A percentile compares a stretch with the other conserved stretches of the same genome.
Evolutionary conservation across 192 early-diverging fungal genomes (phyloP).

Genomic region (Entophlyctis luteolus): DNA sequence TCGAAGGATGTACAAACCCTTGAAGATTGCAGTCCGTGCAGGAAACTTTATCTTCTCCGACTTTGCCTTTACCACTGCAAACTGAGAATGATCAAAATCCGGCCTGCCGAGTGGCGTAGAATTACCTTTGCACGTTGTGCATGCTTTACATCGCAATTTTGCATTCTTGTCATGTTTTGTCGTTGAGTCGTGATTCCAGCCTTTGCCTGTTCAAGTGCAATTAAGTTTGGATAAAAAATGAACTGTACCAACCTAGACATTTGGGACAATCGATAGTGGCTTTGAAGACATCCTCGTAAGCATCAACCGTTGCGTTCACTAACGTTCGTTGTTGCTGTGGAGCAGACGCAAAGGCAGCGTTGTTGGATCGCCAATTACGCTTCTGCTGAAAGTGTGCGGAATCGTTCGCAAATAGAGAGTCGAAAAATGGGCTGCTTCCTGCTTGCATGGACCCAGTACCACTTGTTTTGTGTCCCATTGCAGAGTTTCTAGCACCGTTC

Average conservation of each 20-base stretch:
- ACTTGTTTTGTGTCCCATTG: not conserved
- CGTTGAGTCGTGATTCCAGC: slow-evolving; percentile 37
- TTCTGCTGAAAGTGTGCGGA: slow-evolving; percentile 2
- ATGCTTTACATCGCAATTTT: slow-evolving; percentile 31
- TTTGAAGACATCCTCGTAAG: not conserved
- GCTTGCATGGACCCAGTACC: not conserved
- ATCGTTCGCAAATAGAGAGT: slow-evolving; percentile 2
- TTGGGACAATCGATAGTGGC: slow-evolving; percentile 17
- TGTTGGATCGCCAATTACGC: not conserved
- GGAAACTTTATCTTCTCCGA: slow-evolving; percentile 27
- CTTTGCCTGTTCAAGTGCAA: not conserved
- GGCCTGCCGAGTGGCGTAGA: not conserved
- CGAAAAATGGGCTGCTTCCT: slow-evolving; percentile 16
- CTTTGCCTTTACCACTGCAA: slow-evolving; percentile 27
- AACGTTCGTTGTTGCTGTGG: not conserved
- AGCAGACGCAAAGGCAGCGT: too few species aligned
- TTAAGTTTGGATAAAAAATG: not conserved
- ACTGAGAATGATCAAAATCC: slow-evolving; percentile 6
- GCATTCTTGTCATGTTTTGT: slow-evolving; percentile 31
- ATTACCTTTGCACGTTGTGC: slow-evolving; percentile 35
- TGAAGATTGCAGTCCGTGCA: slow-evolving; percentile 31
- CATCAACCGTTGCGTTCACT: not conserved
- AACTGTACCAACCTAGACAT: slow-evolving; percentile 13
- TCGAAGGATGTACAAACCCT: slow-evolving; percentile 35
- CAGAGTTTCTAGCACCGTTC: not conserved